Evolutionary conservation across 257 asterid species (phyloP), one percentile per base, ranked within the genome.

Genomic region (Paraleonurus japonicus): DNA sequence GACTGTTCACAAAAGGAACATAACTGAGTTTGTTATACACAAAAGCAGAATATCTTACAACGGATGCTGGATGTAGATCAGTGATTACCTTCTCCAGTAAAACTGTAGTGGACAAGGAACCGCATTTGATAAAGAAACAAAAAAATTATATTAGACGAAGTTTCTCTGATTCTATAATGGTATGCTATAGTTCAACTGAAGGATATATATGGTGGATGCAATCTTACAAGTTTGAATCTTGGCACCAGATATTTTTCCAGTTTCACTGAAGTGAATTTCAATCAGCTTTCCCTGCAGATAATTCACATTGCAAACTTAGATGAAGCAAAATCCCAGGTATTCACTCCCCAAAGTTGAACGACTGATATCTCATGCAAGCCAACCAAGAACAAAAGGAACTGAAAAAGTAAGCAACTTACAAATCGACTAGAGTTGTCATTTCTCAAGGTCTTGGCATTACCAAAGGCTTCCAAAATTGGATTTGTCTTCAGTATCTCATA

Each of bases 361-460:
- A 70, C 72, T 9, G 47, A 48, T 65, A 26, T 61, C 7, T 48
- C 60, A 64, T 54, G 76, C 70, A 39, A 59, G 60, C 20, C 64
- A 72, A 75, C 76, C 65, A 30, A 45, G 75, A 75, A 45, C 69
- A 23, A 61, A 65, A 53, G 69, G 61, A 54, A n/a, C 39, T 33
- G 17, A 73, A 51, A 17, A 7, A 17, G 48, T 48, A 64, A 83
- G 61, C 50, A 73, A 89, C 99, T 92, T 84, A 95, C 98, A 76
- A 95, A 95, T 77, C 99, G 95, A 92, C 99, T 95, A 30, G 99
- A 95, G 79, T 95, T 95, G 86, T 92, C 92, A 83, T 95, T 95
- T 83, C 99, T 82, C 54, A 89, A 77, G 11, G 99, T 95, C 81
- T 95, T 95, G 79, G 99, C 99, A 85, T 95, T 95, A 48, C 99